Conservation (phyloP, 805 yeast genomes). For the Ogataea pini region DNA sequence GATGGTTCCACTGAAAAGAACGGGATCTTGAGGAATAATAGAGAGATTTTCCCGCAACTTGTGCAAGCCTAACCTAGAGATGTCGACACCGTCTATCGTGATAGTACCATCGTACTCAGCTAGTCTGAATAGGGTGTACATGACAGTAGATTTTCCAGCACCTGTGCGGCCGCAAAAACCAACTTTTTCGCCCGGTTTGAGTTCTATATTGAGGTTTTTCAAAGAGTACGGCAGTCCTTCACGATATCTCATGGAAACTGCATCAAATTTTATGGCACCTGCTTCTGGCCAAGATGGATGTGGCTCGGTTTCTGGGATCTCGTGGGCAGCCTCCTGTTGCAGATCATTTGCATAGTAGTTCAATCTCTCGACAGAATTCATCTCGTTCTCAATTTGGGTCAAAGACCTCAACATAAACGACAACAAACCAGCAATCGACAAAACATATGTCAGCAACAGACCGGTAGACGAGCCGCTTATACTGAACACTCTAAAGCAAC, state of each 20-base stretch:
- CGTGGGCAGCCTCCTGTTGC: slow-evolving; percentile 66
- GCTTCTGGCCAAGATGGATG: slow-evolving; percentile 48
- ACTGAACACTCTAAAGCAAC: slow-evolving; percentile 58
- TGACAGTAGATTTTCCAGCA: slow-evolving; percentile 73
- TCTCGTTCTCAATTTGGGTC: slow-evolving; percentile 74
- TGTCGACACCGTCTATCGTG: slow-evolving; percentile 68
- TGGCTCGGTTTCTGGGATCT: slow-evolving; percentile 45
- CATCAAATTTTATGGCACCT: slow-evolving; percentile 48
- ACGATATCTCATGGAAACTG: slow-evolving; percentile 57
- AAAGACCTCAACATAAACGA: slow-evolving; percentile 55
- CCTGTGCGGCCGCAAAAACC: slow-evolving; percentile 92
- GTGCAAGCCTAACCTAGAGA: slow-evolving; percentile 60
- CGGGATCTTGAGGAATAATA: slow-evolving; percentile 90
- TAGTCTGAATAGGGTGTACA: slow-evolving; percentile 60
- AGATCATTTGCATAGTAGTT: slow-evolving; percentile 61
- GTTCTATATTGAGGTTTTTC: slow-evolving; percentile 42
- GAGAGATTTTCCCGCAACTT: slow-evolving; percentile 73
- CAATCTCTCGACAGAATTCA: slow-evolving; percentile 80
- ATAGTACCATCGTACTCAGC: slow-evolving; percentile 60
- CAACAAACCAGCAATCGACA: slow-evolving; percentile 57
- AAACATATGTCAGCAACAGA: slow-evolving; percentile 57
- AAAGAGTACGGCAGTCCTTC: slow-evolving; percentile 62
- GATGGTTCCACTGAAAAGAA: slow-evolving; percentile 75
- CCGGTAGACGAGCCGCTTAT: slow-evolving; percentile 64
- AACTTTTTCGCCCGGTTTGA: slow-evolving; percentile 61